Percentiles rank a stretch among this genome's conserved stretches.
Conservation (phyloP, 495 filamentous ascomycete species). For the Sphaerosporella brunnea region DNA sequence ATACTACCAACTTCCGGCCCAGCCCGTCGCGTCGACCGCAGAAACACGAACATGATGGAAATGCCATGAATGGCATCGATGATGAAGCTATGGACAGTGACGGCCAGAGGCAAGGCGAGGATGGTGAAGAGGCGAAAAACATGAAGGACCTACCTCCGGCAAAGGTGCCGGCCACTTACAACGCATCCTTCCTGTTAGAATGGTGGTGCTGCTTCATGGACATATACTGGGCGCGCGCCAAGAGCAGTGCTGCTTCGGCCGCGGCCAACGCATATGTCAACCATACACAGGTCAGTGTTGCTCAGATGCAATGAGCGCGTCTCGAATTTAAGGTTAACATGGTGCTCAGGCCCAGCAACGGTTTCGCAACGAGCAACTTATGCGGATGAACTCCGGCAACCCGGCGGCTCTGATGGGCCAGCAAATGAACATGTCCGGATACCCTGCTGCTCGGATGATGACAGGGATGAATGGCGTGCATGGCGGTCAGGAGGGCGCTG, state of each 20-base stretch:
- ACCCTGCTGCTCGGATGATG: conserved; percentile 2
- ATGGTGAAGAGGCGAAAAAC: conserved; percentile 20
- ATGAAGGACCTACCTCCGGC: conserved; percentile 56
- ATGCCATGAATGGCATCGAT: conserved; percentile 53
- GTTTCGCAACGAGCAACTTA: conserved; percentile 3
- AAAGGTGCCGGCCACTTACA: conserved; percentile 42
- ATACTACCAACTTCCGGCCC: conserved; percentile 14
- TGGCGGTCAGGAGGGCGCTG: conserved; percentile 1
- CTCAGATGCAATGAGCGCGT: neutral
- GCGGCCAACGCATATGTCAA: conserved; percentile 41
- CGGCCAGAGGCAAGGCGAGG: conserved; percentile 24
- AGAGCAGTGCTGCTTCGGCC: conserved; percentile 8
- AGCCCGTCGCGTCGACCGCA: conserved; percentile 25
- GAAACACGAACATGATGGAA: conserved; percentile 41
- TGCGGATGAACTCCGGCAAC: conserved; percentile 3
- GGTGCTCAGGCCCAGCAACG: conserved; percentile 4
- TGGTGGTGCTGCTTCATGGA: conserved; percentile 98
- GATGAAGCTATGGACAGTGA: conserved; percentile 58
- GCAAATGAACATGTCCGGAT: conserved; percentile 1
- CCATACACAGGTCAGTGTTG: conserved; percentile 58
- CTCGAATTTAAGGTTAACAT: neutral
- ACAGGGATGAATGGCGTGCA: conserved; percentile 3
- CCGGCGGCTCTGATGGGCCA: neutral
- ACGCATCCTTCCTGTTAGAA: conserved; percentile 70
- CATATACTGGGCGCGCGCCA: conserved; percentile 53